Percentiles rank a stretch among this genome's conserved stretches.
Conservation (phyloP, 768 basidiomycete genomes). For the Suillus subluteus region DNA sequence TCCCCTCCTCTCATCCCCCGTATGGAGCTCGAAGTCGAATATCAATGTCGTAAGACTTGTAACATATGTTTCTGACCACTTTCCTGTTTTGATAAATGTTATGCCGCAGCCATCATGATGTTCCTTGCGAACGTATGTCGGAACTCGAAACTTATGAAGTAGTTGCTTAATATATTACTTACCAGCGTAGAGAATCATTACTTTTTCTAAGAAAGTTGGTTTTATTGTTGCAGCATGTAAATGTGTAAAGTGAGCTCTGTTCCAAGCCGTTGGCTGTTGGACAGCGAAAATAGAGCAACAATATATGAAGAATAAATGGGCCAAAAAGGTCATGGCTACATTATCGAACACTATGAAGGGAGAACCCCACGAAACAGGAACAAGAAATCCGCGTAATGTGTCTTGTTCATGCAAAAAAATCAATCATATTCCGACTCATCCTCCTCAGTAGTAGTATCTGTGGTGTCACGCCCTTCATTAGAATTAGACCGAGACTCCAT, state of each 20-base stretch:
- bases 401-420: not conserved
- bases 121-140: not conserved
- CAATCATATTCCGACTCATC: slow-evolving; percentile 17
- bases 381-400: not conserved
- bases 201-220: not conserved
- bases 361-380: not conserved
- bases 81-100: not conserved
- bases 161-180: not conserved
- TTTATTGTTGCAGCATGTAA: not conserved
- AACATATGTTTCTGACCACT: not conserved
- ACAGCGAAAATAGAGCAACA: slow-evolving; percentile 1
- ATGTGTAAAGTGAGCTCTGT: not conserved
- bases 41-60: not conserved
- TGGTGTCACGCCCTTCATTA: slow-evolving; percentile 8
- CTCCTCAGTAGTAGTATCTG: slow-evolving; percentile 7
- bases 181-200: not conserved
- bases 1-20: not conserved
- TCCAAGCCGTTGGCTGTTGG: not conserved
- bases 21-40: not conserved
- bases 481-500: not conserved
- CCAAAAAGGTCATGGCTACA: not conserved
- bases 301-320: slow-evolving; percentile 4
- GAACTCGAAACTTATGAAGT: not conserved
- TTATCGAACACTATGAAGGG: not conserved
- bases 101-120: not conserved